Base-by-base conservation (phyloP, 148 eudicot genomes). In the Fagopyrum homotropicum region DNA sequence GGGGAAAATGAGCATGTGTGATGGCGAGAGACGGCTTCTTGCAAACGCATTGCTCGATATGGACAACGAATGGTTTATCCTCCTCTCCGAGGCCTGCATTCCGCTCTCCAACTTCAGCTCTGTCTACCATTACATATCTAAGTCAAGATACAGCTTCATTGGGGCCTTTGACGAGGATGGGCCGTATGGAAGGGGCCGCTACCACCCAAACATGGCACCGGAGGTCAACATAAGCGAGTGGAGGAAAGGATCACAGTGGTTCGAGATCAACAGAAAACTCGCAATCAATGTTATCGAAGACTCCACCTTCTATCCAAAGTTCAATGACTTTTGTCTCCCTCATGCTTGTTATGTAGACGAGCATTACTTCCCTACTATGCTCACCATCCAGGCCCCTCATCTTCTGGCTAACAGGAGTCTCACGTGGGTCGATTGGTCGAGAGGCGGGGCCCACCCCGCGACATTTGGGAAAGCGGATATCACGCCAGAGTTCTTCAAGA, bases 1-100 rank as follows among this genome's bases (percentile, higher is more conserved):
- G 78, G 78, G 78, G 4, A 45, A 66, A 52, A 76, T 76, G 78
- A 76, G 73, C 78, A 76, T 76, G 78, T 76, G 78, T 52, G 78
- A 69, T 17, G 73, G 73, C 14, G 78, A 76, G 73, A 69, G 50
- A 52, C 51, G 78, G 2, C 78, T 76, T 40, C 54, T 76, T 2
- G 78, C 78, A 6, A 76, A 76, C 48, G 63, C 78, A 17, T 15
- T 76, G 19, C 78, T 76, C 16, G 78, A 76, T 16, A 6, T 68
- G 12, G 8, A 48, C 16, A 76, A 76, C 47, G 78, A 76, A 40
- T 52, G 73, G 63, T 76, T 76, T 49, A 43, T 76, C 73, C 78
- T 76, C 30, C 14, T 76, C 40, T 76, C 78, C 0, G 78, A 76
- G 19, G 30, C 78, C 52, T 76, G 78, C 78, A 66, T 76, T 7